Evolutionary conservation across 2,329 filamentous ascomycete genomes (phyloP).

Genomic region (Plenodomus biglobosus): DNA sequence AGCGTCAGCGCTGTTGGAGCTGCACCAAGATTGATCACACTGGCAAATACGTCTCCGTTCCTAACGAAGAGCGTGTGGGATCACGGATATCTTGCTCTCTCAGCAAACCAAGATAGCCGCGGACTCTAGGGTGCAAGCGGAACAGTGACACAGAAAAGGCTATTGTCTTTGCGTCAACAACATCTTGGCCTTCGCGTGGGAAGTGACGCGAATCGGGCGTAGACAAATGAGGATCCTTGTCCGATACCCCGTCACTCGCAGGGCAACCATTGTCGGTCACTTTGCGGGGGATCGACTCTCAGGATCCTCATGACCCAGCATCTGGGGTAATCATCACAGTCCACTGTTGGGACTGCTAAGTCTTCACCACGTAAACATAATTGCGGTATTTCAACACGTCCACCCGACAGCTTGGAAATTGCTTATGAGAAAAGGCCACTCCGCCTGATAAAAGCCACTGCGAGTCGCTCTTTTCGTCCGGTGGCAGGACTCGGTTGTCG

Average conservation of each 20-base stretch:
- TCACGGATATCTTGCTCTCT: too few species aligned
- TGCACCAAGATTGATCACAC: too few species aligned
- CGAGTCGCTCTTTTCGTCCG: slow-evolving; percentile 1
- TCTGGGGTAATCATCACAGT: neutral
- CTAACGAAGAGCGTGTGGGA: too few species aligned
- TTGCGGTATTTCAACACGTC: neutral
- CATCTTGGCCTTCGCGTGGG: slow-evolving; percentile 4
- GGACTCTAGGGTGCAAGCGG: neutral
- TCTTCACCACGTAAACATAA: neutral
- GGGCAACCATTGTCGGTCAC: slow-evolving; percentile 10
- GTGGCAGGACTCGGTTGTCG: slow-evolving; percentile 7
- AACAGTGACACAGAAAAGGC: slow-evolving; percentile 5
- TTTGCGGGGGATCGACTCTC: slow-evolving; percentile 34
- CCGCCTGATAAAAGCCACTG: neutral
- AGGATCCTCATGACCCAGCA: neutral
- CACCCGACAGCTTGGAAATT: neutral
- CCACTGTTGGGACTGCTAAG: neutral
- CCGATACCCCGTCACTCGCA: neutral
- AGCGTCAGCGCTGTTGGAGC: neutral
- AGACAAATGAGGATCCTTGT: slow-evolving; percentile 6
- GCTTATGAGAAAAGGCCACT: neutral
- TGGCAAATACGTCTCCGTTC: too few species aligned
- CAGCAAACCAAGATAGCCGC: neutral
- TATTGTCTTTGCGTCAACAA: slow-evolving; percentile 8
- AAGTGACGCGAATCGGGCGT: slow-evolving; percentile 1